Conservation (phyloP, 2,329 filamentous ascomycete genomes). For the Dendrostoma leiphaemia region DNA sequence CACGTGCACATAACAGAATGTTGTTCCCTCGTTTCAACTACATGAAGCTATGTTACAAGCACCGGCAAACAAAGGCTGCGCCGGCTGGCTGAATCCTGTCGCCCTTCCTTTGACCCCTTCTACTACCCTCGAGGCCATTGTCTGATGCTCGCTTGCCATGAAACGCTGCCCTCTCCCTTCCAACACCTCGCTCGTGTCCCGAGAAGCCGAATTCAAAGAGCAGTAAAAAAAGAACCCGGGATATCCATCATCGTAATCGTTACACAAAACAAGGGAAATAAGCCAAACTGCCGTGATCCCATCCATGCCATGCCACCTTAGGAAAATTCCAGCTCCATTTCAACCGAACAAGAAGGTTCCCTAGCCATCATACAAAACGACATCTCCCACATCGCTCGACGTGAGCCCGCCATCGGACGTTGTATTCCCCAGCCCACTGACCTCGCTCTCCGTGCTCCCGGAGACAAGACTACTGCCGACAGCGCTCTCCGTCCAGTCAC, state of each 20-base stretch:
- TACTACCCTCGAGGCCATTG: background rate
- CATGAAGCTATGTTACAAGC: background rate
- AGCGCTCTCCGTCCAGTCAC: constrained; percentile 49
- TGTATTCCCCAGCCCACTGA: constrained; percentile 6
- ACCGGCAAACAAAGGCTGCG: background rate
- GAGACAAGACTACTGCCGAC: constrained; percentile 23
- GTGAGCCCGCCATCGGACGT: constrained; percentile 9
- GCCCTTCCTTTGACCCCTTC: background rate
- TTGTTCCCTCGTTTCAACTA: background rate
- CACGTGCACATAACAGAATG: background rate
- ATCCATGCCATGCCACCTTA: background rate
- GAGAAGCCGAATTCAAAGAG: too few relatives aligned
- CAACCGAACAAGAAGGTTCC: background rate
- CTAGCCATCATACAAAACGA: constrained; percentile 22
- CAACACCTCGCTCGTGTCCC: too few relatives aligned
- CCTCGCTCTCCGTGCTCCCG: constrained; percentile 23
- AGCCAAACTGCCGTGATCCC: background rate
- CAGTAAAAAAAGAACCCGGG: background rate
- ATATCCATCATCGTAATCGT: background rate
- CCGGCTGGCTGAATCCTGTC: background rate
- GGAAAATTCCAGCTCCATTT: background rate
- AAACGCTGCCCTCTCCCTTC: background rate
- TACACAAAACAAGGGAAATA: background rate
- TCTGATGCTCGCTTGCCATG: background rate
- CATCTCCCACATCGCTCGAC: constrained; percentile 17